Evolutionary conservation across 148 eudicot species (phyloP), one percentile per base, ranked within the genome.

Genomic region (Amaranthus cruentus): DNA sequence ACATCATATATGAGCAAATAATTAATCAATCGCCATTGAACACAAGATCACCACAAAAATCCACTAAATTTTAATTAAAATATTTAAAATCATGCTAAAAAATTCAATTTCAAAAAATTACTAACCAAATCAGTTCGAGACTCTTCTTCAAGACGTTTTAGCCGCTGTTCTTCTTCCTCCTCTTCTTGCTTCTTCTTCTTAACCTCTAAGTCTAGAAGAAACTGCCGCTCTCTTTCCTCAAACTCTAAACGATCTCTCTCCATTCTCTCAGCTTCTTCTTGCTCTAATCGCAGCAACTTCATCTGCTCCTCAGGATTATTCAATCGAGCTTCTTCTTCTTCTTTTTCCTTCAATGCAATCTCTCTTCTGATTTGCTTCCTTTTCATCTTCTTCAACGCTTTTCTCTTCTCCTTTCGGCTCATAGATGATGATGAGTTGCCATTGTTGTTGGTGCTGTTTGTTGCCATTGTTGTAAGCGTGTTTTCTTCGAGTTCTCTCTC

Each of bases 311-410:
- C 93, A 0, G 96, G 88, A 82, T 94, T 91, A 38, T 89, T 84
- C 70, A 81, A 72, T 38, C 68, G 70, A 43, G 95, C 90, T 64
- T 84, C 89, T 73, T 83, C 93, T 71, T 76, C 84, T 62, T 82
- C 82, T 46, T 85, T 87, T 79, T 81, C 86, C 70, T 81, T 86
- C 72, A 81, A 76, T 52, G 98, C 98, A 14, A 69, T 15, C 73
- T 95, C 96, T 74, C 75, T 87, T 82, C 98, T 75, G 51, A 80
- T 57, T 76, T 91, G 88, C 85, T 88, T 88, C 85, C 98, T 78
- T 81, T 85, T 95, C 78, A 85, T 83, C 88, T 87, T 91, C 87
- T 95, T 95, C 82, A 85, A 64, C 21, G 80, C 75, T 79, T 90
- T 90, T 79, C 97, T 81, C 85, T 86, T 88, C 82, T 91, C 97